Evolutionary conservation across 2,329 filamentous ascomycete genomes (phyloP), one percentile per base, ranked within the genome.

Genomic region (Ceratocystis alfenasii): DNA sequence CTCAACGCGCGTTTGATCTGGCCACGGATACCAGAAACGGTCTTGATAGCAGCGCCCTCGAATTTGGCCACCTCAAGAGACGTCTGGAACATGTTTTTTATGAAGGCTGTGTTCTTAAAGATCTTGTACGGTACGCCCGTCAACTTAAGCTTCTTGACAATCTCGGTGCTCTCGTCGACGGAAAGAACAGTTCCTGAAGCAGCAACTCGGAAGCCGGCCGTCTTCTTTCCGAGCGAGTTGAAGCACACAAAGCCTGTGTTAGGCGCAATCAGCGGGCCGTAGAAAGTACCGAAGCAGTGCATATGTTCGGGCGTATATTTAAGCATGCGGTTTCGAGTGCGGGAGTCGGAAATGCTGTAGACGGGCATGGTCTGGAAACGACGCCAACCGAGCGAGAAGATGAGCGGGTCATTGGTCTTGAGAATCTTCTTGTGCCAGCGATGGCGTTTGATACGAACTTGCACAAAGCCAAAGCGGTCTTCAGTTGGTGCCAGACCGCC

Each of bases 281-380:
- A 97, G 76, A 97, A 91, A 63, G 92, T 96, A 50, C 85, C 94
- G 74, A 95, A 95, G 78, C 95, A 99, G 78, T 97, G 94, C 91
- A 96, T 97, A 74, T 99, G 94, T 79, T 99, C 95, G 0, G 94
- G 95, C 0, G 93, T 96, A 76, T 99, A 99, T 76, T 99, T 99
- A 69, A 99, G 83, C 93, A 99, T 96, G 66, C 94, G 87, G 76
- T 97, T 96, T 69, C 94, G 83, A 30, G 90, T 95, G 71, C 94
- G 85, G 68, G 89, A 95, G 75, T 97, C 94, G 28, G 90, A 94
- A 66, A 94, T 96, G 77, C 88, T 94, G 83, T 96, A 99, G 68
- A 96, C 86, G 20, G 93, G 93, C 70, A 94, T 80, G 5, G 88
- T 87, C 76, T 97, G 94, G 80, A 99, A 99, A 68, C 94, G 84